phyloP scores from a whole-genome alignment of 2,329 filamentous ascomycete species.

The Aureobasidium lini region DNA sequence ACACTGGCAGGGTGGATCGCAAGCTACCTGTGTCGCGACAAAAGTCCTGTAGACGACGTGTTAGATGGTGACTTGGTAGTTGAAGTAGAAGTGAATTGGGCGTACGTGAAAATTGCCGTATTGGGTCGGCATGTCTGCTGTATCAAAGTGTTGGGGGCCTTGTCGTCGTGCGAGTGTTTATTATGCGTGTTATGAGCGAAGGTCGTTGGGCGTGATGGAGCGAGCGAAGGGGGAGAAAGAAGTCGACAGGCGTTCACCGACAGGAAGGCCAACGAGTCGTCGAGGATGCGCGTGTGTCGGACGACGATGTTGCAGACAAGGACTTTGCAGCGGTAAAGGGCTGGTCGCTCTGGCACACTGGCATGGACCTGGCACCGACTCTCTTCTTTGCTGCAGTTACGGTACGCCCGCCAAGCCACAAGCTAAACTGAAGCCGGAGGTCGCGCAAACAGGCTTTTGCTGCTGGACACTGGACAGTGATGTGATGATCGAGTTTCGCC shows the following conservation, averaged over 20 bases:
- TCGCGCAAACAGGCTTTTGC: not conserved
- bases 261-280: not conserved
- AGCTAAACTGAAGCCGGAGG: not conserved
- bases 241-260: not conserved
- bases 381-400: not conserved
- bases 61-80: not conserved
- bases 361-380: not conserved
- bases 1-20: conserved; percentile 33
- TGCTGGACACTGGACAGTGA: not conserved
- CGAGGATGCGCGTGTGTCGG: not conserved
- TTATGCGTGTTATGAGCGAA: not conserved
- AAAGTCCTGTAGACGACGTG: conserved; percentile 37
- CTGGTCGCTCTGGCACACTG: not conserved
- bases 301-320: not conserved
- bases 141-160: not conserved
- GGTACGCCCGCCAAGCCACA: not conserved
- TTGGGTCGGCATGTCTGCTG: conserved; percentile 18
- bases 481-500: not conserved
- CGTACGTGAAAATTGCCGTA: conserved; percentile 29
- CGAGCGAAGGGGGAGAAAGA: not conserved
- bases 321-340: not conserved
- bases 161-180: not conserved
- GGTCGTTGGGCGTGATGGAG: not conserved
- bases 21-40: conserved; percentile 42
- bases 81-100: not conserved